Conservation (phyloP, 495 filamentous ascomycete species). For the Copromyces sp. region DNA sequence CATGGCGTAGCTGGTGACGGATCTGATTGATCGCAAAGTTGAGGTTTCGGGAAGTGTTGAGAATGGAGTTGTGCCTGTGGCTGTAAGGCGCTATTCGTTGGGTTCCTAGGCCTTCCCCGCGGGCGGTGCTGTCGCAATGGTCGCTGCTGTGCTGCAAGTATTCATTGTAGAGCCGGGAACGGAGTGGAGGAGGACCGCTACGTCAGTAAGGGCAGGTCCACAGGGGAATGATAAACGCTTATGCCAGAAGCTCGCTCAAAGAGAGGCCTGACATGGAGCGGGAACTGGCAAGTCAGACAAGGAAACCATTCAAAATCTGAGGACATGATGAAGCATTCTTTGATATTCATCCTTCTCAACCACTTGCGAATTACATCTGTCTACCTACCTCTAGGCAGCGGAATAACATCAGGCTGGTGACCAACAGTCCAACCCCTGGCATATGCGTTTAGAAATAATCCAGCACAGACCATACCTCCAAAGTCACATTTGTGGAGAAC, state of each 20-base stretch:
- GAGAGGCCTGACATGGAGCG: neutral
- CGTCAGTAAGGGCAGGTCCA: neutral
- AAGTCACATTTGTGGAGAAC: neutral
- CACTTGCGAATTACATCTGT: neutral
- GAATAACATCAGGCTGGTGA: neutral
- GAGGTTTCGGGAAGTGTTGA: neutral
- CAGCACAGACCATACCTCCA: neutral
- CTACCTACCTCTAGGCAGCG: neutral
- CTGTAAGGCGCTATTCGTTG: neutral
- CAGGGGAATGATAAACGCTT: neutral
- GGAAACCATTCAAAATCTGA: neutral
- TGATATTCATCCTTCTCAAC: neutral
- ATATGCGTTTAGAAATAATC: neutral
- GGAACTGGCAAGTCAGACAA: neutral
- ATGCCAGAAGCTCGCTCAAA: neutral
- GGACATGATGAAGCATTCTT: neutral
- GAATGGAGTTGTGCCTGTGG: neutral
- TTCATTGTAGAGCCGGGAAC: neutral
- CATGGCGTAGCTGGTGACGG: slow-evolving; percentile 12
- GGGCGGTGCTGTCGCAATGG: neutral
- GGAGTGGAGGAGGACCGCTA: neutral
- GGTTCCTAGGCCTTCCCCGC: no score
- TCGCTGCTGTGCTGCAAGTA: neutral
- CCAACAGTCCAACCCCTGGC: neutral
- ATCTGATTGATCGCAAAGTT: slow-evolving; percentile 1